A percentile compares a stretch with the other conserved stretches of the same genome.
Conservation (phyloP, 768 basidiomycete species). For the Hygrocybe punicea region DNA sequence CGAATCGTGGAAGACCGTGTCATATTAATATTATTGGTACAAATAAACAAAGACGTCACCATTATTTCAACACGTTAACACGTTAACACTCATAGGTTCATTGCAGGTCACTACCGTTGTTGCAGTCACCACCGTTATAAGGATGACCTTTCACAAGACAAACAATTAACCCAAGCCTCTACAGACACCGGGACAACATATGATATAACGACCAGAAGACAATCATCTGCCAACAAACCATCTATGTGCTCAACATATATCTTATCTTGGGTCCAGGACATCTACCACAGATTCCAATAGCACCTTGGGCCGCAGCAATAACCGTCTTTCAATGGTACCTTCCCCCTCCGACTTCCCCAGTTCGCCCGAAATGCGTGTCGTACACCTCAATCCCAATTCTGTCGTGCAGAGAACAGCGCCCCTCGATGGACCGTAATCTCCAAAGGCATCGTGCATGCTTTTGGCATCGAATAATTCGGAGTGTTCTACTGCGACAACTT, state of each 20-base stretch:
- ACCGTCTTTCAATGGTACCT: slow-evolving; percentile 53
- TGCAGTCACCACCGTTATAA: too few relatives aligned
- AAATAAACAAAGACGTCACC: too few relatives aligned
- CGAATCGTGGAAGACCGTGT: too few relatives aligned
- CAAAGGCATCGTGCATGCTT: slow-evolving; percentile 47
- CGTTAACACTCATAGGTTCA: too few relatives aligned
- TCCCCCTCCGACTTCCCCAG: slow-evolving; percentile 26
- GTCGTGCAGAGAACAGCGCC: slow-evolving; percentile 64
- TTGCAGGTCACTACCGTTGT: too few relatives aligned
- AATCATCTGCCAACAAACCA: neutral
- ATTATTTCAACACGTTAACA: too few relatives aligned
- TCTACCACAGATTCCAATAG: slow-evolving; percentile 67
- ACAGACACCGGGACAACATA: too few relatives aligned
- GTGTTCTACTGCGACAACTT: slow-evolving; percentile 60
- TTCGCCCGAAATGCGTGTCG: slow-evolving; percentile 41
- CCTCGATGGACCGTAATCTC: slow-evolving; percentile 49
- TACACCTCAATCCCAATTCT: slow-evolving; percentile 67
- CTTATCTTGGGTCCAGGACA: slow-evolving; percentile 35
- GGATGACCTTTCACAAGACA: too few relatives aligned
- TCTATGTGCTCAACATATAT: neutral
- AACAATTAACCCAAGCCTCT: too few relatives aligned
- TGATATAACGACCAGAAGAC: neutral
- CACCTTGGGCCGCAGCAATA: slow-evolving; percentile 70
- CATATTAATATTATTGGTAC: too few relatives aligned
- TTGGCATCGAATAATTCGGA: slow-evolving; percentile 45